These are phyloP conservation scores for Fusarium tuaranense DNA, from an alignment of 2,329 filamentous ascomycete species.

Conservation along the genomic window DNA sequence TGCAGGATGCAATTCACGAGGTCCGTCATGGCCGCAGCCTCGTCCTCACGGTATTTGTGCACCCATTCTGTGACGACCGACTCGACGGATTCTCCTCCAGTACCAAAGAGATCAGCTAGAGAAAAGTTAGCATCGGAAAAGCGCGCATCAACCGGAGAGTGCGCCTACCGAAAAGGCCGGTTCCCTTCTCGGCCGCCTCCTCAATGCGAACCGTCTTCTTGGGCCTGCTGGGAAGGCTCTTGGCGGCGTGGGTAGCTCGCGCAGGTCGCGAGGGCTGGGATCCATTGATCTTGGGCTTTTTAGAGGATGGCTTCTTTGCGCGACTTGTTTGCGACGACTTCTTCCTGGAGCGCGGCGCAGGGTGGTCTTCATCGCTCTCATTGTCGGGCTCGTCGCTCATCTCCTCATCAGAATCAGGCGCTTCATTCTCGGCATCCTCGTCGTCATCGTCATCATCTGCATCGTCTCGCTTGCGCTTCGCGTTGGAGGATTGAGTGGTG, in stretches of 20 bases:
- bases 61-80: slow-evolving; percentile 72
- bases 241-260: slow-evolving; percentile 49
- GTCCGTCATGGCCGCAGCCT: slow-evolving; percentile 67
- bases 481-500: slow-evolving; percentile 52
- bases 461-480: slow-evolving; percentile 70
- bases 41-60: slow-evolving; percentile 66
- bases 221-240: slow-evolving; percentile 62
- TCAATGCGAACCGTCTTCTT: slow-evolving; percentile 67
- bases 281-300: slow-evolving; percentile 75
- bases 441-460: slow-evolving; percentile 58
- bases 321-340: slow-evolving; percentile 58
- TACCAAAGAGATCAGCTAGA: slow-evolving; percentile 72
- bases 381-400: slow-evolving; percentile 59
- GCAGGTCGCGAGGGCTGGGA: slow-evolving; percentile 52
- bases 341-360: slow-evolving; percentile 52
- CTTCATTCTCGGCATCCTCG: slow-evolving; percentile 60
- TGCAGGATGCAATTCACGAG: slow-evolving; percentile 76
- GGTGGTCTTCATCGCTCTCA: slow-evolving; percentile 59
- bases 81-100: slow-evolving; percentile 67
- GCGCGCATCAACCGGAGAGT: neutral
- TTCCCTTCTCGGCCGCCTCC: slow-evolving; percentile 61
- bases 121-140: slow-evolving; percentile 35
- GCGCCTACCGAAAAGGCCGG: slow-evolving; percentile 66
- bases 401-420: slow-evolving; percentile 59
- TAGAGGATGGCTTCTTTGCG: slow-evolving; percentile 68